Evolutionary conservation across 495 filamentous ascomycete genomes (phyloP).

Genomic region (Rhizodiscina lignyota): DNA sequence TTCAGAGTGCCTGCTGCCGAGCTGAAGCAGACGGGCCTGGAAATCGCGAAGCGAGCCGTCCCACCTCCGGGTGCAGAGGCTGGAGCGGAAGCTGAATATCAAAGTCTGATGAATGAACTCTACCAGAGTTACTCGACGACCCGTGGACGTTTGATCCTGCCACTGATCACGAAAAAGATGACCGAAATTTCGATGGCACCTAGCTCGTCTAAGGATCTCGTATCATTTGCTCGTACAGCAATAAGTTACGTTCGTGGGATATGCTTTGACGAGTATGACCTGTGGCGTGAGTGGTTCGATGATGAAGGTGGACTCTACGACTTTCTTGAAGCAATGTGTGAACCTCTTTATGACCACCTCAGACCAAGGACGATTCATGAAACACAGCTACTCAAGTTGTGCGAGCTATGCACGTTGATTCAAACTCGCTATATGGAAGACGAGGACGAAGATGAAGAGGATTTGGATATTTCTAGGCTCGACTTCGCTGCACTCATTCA

Average conservation of each 20-base stretch:
- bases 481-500: constrained; percentile 53
- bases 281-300: constrained; percentile 64
- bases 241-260: constrained; percentile 55
- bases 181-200: constrained; percentile 45
- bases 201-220: constrained; percentile 49
- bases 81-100: constrained; percentile 48
- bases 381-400: constrained; percentile 55
- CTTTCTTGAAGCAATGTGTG: constrained; percentile 55
- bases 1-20: constrained; percentile 54
- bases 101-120: constrained; percentile 46
- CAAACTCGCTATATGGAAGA: constrained; percentile 71
- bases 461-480: constrained; percentile 30
- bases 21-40: constrained; percentile 45
- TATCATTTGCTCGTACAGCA: constrained; percentile 49
- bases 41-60: constrained; percentile 52
- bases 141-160: constrained; percentile 35
- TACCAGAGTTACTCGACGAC: constrained; percentile 48
- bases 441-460: constrained; percentile 39
- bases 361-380: constrained; percentile 56
- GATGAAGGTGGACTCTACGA: constrained; percentile 51
- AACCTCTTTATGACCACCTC: constrained; percentile 59
- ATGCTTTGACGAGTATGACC: constrained; percentile 56
- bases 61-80: constrained; percentile 41
- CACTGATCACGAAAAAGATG: constrained; percentile 42
- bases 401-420: constrained; percentile 63